phyloP scores from a whole-genome alignment of 2,329 filamentous ascomycete genomes.

The Torrubiellomyces zombiae region DNA sequence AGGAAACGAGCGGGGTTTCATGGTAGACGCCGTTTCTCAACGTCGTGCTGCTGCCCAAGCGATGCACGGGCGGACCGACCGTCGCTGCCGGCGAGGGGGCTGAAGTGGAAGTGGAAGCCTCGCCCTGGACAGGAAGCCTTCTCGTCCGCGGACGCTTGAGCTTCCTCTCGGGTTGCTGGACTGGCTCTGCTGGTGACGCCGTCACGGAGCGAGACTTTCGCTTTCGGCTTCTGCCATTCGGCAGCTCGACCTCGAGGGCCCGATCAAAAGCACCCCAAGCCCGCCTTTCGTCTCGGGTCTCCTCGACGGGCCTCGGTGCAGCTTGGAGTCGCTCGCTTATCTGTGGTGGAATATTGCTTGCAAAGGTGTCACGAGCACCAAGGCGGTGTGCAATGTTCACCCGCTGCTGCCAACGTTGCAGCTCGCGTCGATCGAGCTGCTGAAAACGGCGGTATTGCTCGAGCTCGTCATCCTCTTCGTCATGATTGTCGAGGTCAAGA shows the following conservation, averaged over 20 bases:
- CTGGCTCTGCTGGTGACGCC: slow-evolving; percentile 50
- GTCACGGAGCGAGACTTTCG: slow-evolving; percentile 57
- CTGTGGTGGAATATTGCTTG: slow-evolving; percentile 36
- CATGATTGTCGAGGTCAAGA: slow-evolving; percentile 23
- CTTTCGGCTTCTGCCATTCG: slow-evolving; percentile 41
- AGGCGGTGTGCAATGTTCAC: slow-evolving; percentile 67
- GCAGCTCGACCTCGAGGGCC: slow-evolving; percentile 51
- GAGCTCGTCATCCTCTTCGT: slow-evolving; percentile 55
- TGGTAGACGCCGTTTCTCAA: slow-evolving; percentile 9
- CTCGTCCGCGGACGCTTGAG: slow-evolving; percentile 76
- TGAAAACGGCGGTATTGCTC: slow-evolving; percentile 37
- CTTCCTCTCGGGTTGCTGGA: slow-evolving; percentile 61
- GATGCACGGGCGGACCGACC: slow-evolving; percentile 11
- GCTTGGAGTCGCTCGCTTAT: slow-evolving; percentile 47
- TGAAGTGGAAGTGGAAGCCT: slow-evolving; percentile 30
- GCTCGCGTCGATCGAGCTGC: slow-evolving; percentile 39
- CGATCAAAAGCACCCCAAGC: slow-evolving; percentile 88
- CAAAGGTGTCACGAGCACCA: slow-evolving; percentile 58
- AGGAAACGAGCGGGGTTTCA: slow-evolving; percentile 69
- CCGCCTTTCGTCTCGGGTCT: slow-evolving; percentile 63
- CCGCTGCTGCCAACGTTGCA: slow-evolving; percentile 66
- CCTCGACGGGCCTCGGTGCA: slow-evolving; percentile 37
- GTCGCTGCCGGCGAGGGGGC: slow-evolving; percentile 14
- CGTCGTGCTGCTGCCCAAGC: slow-evolving; percentile 8
- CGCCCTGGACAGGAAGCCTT: slow-evolving; percentile 34